Percentiles rank a stretch among this genome's conserved stretches.
phyloP scores from a whole-genome alignment of 306 rosid species.

The Pueraria montana region DNA sequence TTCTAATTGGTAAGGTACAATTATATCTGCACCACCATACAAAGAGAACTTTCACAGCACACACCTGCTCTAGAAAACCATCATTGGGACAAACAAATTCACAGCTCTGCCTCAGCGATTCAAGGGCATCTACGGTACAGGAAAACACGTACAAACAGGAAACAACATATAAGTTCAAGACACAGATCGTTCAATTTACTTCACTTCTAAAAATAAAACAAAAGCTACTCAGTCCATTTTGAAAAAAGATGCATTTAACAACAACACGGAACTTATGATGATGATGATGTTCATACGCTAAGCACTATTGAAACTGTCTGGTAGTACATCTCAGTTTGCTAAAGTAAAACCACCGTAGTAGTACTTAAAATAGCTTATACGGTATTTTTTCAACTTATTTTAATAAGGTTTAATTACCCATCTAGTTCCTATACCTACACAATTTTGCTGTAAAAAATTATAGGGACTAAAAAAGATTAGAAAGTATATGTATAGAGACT shows the following conservation, averaged over 20 bases:
- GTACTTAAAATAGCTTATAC: not conserved
- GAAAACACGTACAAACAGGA: slow-evolving; percentile 8
- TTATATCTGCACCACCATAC: not conserved
- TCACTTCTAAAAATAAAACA: not conserved
- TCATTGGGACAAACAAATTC: slow-evolving; percentile 95
- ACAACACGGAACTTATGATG: not conserved
- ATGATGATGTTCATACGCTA: not conserved
- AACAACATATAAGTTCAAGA: not conserved
- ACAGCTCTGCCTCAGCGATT: slow-evolving; percentile 77
- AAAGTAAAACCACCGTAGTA: not conserved
- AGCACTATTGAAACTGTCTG: not conserved
- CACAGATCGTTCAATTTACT: slow-evolving; percentile 21
- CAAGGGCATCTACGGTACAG: slow-evolving; percentile 81
- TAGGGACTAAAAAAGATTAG: too few relatives aligned
- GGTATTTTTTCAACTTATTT: not conserved
- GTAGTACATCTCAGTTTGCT: not conserved
- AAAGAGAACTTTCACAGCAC: slow-evolving; percentile 37
- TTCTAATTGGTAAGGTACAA: slow-evolving; percentile 12
- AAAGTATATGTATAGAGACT: too few relatives aligned
- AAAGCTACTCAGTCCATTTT: not conserved
- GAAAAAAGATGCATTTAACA: not conserved
- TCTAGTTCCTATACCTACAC: too few relatives aligned
- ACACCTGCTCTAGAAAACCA: slow-evolving; percentile 93
- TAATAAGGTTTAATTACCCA: not conserved
- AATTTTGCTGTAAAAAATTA: too few relatives aligned